A percentile compares a stretch with the other conserved stretches of the same genome.
Conservation (phyloP, 1,139 yeast species). For the Zygoascus hellenicus region DNA sequence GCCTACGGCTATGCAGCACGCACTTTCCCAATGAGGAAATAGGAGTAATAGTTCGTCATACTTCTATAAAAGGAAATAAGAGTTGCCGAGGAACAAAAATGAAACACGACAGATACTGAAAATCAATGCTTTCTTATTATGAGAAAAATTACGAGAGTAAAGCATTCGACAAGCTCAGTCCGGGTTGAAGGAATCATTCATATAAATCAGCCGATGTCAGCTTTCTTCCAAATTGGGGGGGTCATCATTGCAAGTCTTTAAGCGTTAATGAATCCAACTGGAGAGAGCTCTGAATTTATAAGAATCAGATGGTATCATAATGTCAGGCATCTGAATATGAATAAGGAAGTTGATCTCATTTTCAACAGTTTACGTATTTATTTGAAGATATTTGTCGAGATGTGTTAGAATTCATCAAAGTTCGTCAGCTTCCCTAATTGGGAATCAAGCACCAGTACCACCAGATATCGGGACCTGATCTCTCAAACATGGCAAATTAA, state of each 20-base stretch:
- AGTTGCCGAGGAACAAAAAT: not conserved
- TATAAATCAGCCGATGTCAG: slow-evolving; percentile 10
- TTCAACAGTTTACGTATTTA: not conserved
- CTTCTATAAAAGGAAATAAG: slow-evolving; percentile 3
- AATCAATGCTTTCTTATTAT: not conserved
- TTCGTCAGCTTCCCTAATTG: too few species aligned
- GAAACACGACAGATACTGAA: not conserved
- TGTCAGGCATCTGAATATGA: not conserved
- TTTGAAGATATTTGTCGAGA: too few species aligned
- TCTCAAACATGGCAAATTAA: too few species aligned
- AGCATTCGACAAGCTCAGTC: slow-evolving; percentile 3
- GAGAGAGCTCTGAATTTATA: not conserved
- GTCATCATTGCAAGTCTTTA: slow-evolving; percentile 8
- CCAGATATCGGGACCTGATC: too few species aligned
- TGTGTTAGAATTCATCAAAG: too few species aligned
- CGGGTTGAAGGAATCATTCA: slow-evolving; percentile 3
- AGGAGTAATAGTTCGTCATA: slow-evolving; percentile 3
- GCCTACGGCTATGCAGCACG: not conserved
- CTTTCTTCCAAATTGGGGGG: not conserved
- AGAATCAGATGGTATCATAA: not conserved
- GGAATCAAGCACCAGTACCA: too few species aligned
- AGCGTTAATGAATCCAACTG: not conserved
- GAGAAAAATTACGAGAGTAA: too few species aligned
- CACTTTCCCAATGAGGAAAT: not conserved
- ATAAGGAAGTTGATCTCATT: not conserved